Evolutionary conservation across 2,329 filamentous ascomycete genomes (phyloP).

Genomic region (Macroventuria anomochaeta): DNA sequence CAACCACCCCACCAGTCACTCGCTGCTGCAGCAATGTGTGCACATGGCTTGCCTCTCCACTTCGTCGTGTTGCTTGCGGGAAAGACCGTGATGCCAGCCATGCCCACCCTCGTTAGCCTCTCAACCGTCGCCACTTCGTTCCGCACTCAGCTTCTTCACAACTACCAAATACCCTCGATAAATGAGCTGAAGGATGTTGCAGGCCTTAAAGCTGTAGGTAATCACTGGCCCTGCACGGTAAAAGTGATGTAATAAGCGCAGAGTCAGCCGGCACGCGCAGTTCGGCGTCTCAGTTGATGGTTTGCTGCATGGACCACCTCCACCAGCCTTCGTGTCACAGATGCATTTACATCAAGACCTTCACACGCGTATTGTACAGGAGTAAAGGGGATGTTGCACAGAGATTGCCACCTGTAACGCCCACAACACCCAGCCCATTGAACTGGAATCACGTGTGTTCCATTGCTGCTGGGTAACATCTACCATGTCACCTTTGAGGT

Average conservation of each 20-base stretch:
- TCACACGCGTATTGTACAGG: conserved; percentile 8
- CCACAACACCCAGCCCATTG: no score
- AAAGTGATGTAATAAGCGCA: no score
- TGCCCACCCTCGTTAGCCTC: conserved; percentile 2
- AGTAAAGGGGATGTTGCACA: conserved; percentile 3
- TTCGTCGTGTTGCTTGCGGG: background rate
- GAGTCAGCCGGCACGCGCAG: conserved; percentile 14
- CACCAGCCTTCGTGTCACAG: conserved; percentile 23
- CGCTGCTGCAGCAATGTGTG: background rate
- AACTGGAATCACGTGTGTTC: background rate
- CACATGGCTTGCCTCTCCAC: conserved; percentile 1
- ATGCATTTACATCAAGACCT: background rate
- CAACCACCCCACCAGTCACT: conserved; percentile 4
- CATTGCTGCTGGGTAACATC: no score
- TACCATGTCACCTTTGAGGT: no score
- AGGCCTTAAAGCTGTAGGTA: no score
- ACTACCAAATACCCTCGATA: no score
- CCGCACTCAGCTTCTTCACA: background rate
- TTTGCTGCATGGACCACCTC: conserved; percentile 12
- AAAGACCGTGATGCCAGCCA: conserved; percentile 3
- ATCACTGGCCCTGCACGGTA: background rate
- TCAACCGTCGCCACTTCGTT: conserved; percentile 2
- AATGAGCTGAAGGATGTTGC: no score
- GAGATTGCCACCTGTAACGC: conserved; percentile 1
- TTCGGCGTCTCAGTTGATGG: conserved; percentile 3